phyloP scores from a whole-genome alignment of 2,329 filamentous ascomycete genomes.

The Trichoderma harzianum region DNA sequence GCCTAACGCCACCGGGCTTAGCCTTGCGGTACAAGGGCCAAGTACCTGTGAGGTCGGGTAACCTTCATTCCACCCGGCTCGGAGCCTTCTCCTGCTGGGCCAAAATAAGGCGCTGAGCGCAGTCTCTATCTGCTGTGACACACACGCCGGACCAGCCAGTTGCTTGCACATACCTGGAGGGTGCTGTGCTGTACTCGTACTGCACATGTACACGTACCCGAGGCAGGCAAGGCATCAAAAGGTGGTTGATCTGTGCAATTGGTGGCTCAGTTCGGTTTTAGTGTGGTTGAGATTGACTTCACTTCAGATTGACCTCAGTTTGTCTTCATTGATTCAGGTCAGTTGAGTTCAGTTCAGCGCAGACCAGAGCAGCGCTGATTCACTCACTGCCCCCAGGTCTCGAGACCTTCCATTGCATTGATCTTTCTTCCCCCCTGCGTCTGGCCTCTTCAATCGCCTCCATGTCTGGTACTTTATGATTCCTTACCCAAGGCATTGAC shows the following conservation, averaged over 20 bases:
- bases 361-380: neutral
- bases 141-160: neutral
- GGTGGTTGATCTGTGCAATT: neutral
- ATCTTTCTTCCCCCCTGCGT: neutral
- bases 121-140: neutral
- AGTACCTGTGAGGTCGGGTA: constrained; percentile 1
- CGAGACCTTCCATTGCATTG: neutral
- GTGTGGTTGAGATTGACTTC: neutral
- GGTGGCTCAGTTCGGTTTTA: neutral
- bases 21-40: constrained; percentile 1
- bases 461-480: neutral
- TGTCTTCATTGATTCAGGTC: neutral
- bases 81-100: neutral
- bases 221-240: neutral
- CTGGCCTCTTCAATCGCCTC: neutral
- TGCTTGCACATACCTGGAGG: neutral
- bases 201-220: neutral
- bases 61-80: constrained; percentile 5
- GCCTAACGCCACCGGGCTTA: constrained; percentile 11
- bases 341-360: neutral
- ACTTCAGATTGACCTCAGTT: neutral
- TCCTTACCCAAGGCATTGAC: neutral
- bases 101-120: neutral
- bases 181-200: neutral
- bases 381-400: neutral